Evolutionary conservation across 345 rosid species (phyloP).

Genomic region (Moringa oleifera): DNA sequence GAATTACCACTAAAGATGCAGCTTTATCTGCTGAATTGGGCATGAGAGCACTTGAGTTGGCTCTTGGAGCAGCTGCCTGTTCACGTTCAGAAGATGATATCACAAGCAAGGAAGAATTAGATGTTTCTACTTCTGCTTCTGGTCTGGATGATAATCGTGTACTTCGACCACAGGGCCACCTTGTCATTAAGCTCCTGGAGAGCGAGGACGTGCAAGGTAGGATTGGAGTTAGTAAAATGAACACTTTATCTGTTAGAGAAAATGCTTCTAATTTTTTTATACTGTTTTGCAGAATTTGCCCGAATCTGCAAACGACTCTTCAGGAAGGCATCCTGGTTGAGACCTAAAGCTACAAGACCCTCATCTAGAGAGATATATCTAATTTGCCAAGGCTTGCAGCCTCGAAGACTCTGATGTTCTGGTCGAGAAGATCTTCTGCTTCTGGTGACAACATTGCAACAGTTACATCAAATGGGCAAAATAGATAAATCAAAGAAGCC

Average conservation of each 20-base stretch:
- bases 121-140: slow-evolving; percentile 7
- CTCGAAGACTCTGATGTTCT: slow-evolving; percentile 10
- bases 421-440: not conserved
- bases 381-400: slow-evolving; percentile 64
- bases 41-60: slow-evolving; percentile 81
- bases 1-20: slow-evolving; percentile 72
- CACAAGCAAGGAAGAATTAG: slow-evolving; percentile 11
- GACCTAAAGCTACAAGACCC: slow-evolving; percentile 93
- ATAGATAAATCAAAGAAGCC: too few species aligned
- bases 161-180: slow-evolving; percentile 66
- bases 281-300: slow-evolving; percentile 50
- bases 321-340: slow-evolving; percentile 77
- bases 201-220: slow-evolving; percentile 83
- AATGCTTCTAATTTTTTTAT: slow-evolving; percentile 1
- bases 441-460: not conserved
- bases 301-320: slow-evolving; percentile 73
- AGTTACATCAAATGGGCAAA: not conserved
- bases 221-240: not conserved
- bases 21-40: slow-evolving; percentile 82
- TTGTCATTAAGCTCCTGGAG: slow-evolving; percentile 85
- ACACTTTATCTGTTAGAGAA: not conserved
- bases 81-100: slow-evolving; percentile 23
- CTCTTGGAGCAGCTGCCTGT: slow-evolving; percentile 54
- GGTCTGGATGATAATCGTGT: slow-evolving; percentile 39
- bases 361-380: slow-evolving; percentile 93